Percentiles rank a stretch among this genome's conserved stretches.
These are phyloP conservation scores for Botryotinia convoluta DNA, from an alignment of 2,329 filamentous ascomycete genomes.

Conservation along the genomic window DNA sequence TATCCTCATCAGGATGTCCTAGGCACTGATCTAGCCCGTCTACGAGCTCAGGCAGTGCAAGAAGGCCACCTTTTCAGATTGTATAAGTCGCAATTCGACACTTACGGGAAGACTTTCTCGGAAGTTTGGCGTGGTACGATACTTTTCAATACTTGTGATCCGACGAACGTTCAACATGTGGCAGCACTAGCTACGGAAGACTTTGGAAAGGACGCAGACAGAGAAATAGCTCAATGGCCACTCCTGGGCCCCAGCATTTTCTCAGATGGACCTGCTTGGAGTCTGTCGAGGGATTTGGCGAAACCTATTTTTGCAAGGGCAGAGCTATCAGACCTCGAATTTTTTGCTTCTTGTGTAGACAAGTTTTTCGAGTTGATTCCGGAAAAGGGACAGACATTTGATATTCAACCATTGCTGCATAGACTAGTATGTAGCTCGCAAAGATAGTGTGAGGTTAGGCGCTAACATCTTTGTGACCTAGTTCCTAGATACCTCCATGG, in stretches of 20 bases:
- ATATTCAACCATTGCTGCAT: slow-evolving; percentile 15
- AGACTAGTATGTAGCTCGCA: slow-evolving; percentile 2
- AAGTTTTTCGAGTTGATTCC: slow-evolving; percentile 3
- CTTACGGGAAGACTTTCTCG: slow-evolving; percentile 15
- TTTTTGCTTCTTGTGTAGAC: slow-evolving; percentile 4
- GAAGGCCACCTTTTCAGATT: slow-evolving; percentile 7
- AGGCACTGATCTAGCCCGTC: background rate
- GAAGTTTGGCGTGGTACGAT: slow-evolving; percentile 4
- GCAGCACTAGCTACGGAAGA: background rate
- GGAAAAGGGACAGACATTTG: slow-evolving; percentile 3
- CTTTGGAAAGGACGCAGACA: slow-evolving; percentile 43
- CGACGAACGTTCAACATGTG: slow-evolving; percentile 8
- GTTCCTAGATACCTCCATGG: slow-evolving; percentile 14
- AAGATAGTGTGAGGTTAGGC: background rate
- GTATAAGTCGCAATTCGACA: background rate
- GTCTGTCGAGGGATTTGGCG: slow-evolving; percentile 6
- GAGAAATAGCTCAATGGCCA: slow-evolving; percentile 42
- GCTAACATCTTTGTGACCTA: background rate
- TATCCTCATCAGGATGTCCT: slow-evolving; percentile 5
- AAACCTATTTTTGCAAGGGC: slow-evolving; percentile 17
- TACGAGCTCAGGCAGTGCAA: background rate
- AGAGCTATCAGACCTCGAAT: slow-evolving; percentile 12
- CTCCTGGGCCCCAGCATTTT: slow-evolving; percentile 11
- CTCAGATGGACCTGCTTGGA: slow-evolving; percentile 16
- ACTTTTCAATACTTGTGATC: slow-evolving; percentile 13